Evolutionary conservation across 2,329 filamentous ascomycete species (phyloP).

Genomic region (Diaporthe citri): DNA sequence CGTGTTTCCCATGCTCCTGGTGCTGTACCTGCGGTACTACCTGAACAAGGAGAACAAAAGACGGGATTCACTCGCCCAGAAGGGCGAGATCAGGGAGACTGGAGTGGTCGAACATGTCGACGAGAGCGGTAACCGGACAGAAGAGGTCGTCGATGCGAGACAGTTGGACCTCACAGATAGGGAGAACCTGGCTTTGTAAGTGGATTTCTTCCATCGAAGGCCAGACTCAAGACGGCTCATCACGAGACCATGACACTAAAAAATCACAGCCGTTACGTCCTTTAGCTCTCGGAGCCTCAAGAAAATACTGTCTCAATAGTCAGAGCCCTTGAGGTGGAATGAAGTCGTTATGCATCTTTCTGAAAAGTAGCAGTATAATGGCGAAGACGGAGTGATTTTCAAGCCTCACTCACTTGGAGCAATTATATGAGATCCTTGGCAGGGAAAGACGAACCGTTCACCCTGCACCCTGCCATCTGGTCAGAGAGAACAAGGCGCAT

Average conservation of each 20-base stretch:
- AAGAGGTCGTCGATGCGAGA: conserved; percentile 51
- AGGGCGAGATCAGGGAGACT: conserved; percentile 43
- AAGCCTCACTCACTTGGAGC: too few relatives aligned
- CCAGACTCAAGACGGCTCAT: too few relatives aligned
- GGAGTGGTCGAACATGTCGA: conserved; percentile 48
- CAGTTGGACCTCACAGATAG: conserved; percentile 53
- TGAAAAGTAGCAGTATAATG: neutral
- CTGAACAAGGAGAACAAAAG: conserved; percentile 55
- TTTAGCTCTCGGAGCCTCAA: neutral
- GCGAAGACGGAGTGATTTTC: neutral
- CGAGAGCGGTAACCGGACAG: conserved; percentile 46
- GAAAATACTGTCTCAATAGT: neutral
- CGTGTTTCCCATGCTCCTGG: conserved; percentile 54
- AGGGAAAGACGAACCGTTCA: too few relatives aligned
- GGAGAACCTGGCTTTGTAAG: conserved; percentile 49
- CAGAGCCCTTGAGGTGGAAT: too few relatives aligned
- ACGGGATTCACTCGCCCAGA: conserved; percentile 48
- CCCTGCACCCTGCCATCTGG: too few relatives aligned
- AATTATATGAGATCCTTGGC: too few relatives aligned
- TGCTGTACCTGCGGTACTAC: conserved; percentile 55
- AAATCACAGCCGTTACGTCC: conserved; percentile 11
- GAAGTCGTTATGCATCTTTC: neutral
- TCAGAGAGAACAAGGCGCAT: too few relatives aligned
- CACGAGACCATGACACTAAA: neutral
- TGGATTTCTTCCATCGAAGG: neutral